phyloP scores from a whole-genome alignment of 306 rosid species.

The Lathyrus tuberosus region DNA sequence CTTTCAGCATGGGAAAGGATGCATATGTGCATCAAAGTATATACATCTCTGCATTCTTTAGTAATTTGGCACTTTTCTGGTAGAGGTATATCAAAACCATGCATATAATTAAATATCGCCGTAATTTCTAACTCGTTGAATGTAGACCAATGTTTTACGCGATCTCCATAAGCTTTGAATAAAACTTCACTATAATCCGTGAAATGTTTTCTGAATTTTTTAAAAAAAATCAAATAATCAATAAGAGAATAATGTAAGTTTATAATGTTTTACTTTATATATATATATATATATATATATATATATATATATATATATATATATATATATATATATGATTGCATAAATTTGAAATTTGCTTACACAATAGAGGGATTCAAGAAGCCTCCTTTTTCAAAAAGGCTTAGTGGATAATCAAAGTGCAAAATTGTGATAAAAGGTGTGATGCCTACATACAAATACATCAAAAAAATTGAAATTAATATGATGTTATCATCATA shows the following conservation, averaged over 20 bases:
- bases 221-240: neutral
- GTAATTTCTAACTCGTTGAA: constrained; percentile 40
- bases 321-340: no score
- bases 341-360: constrained; percentile 1
- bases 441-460: constrained; percentile 24
- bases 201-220: constrained; percentile 40
- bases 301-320: no score
- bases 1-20: constrained; percentile 46
- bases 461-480: neutral
- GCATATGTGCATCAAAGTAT: constrained; percentile 36
- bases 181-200: constrained; percentile 42
- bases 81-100: constrained; percentile 31
- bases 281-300: no score
- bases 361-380: constrained; percentile 37
- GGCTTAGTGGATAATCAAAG: constrained; percentile 27
- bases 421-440: constrained; percentile 36
- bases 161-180: constrained; percentile 46
- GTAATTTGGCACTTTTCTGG: constrained; percentile 25
- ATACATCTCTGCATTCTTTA: constrained; percentile 40
- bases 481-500: no score
- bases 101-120: constrained; percentile 36
- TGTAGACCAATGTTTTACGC: constrained; percentile 55
- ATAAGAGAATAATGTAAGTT: neutral
- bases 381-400: neutral
- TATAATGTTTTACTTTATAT: neutral